Evolutionary conservation across 768 basidiomycete genomes (phyloP), one percentile per base, ranked within the genome.

Genomic region (Rhodotorula graminis): DNA sequence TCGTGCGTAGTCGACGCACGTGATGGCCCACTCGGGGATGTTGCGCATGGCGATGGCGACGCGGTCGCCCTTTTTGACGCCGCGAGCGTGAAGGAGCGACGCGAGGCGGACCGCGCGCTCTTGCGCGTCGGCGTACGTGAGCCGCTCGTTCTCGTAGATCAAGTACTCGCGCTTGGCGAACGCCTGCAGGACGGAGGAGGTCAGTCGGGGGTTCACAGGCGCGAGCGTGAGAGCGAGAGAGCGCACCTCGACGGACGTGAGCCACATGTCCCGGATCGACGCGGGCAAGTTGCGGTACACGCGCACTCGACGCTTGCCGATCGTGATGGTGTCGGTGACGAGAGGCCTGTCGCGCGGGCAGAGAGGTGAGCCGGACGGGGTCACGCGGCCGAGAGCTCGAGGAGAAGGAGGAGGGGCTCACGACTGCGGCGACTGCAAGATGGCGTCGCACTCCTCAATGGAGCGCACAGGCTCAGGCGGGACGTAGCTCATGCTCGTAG

Each of bases 31-130:
- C 67, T 88, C 87, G 19, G 86, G 85, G 71, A 84, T 84, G 77
- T 89, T 89, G 57, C 88, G 85, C 67, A 87, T 86, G 75, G 86
- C 86, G 62, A 90, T 87, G 16, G 83, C 87, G 61, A 89, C 87
- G 21, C 78, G 69, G 69, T 81, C 81, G 27, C 81, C 81, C 80
- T 88, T 88, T 70, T 78, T 81, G 73, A 88, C 82, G 64, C 82
- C 82, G 73, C 86, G 86, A 29, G 81, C 81, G 65, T 80, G 78
- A 61, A 81, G 79, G 71, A 87, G 84, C 55, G 85, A 61, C 0
- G 72, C 75, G 57, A 73, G 53, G 18, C 57, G 47, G 7, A n/a
- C 5, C 16, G 69, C 65, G 3, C 59, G 65, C 25, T 77, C 77
- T 74, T 85, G 83, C 7, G 85, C 81, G 66, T 88, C 81, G 29